Evolutionary conservation across 2,329 filamentous ascomycete genomes (phyloP), one percentile per base, ranked within the genome.

Genomic region (Scleromitrula shiraiana): DNA sequence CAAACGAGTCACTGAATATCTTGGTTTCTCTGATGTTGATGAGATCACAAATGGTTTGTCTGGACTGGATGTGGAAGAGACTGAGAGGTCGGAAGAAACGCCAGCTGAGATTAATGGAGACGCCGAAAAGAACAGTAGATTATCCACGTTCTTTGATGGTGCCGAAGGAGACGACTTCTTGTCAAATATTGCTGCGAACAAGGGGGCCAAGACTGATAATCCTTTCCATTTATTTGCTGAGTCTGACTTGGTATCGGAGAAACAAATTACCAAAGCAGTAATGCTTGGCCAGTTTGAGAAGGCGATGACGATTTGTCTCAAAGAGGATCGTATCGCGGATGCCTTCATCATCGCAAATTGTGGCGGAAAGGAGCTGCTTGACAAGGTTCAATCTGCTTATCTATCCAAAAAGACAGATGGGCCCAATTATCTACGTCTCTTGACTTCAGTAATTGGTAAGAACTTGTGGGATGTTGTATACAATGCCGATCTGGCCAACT

Each of bases 281-380:
- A 85, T 97, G 71, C 75, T 97, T 8, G 93, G 93, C 7, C 80
- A 94, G 55, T 98, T 98, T 61, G 82, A 90, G 49, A 85, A 85
- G 64, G 93, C 93, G 15, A 83, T 95, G 50, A 86, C 94, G 49
- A 80, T 95, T 43, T 95, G 89, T 59, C 70, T 98, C 14, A 82
- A 87, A 60, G 88, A 96, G 66, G 82, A 94, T 56, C 82, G 90
- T 45, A 82, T 97, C 64, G 93, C 93, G 0, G 93, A 98, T 69
- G 93, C 93, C 32, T 95, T 98, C 68, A 88, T 98, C 72, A 91
- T 98, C 63, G 93, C 94, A 39, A 95, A 97, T 60, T 97, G 90
- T 61, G 90, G 93, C 50, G 93, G 91, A 41, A 88, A 95, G 64
- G 85, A 89, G 56, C 85, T 95, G 51, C 84, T 97, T 36, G 88